Evolutionary conservation across 768 basidiomycete species (phyloP).

Genomic region (Russula lepida): DNA sequence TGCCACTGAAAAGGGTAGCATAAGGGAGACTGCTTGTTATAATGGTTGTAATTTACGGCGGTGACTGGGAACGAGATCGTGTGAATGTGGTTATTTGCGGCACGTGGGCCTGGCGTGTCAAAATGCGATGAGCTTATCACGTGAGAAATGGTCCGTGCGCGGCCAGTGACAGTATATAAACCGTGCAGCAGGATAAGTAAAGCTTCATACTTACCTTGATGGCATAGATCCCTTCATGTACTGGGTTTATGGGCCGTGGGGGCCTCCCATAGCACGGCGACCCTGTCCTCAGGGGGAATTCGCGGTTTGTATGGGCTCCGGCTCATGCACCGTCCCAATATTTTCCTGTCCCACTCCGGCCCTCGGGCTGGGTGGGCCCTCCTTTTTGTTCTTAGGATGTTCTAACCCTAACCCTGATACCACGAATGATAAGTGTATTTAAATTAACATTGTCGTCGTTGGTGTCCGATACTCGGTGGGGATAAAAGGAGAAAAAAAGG

Average conservation of each 20-base stretch:
- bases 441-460: background rate
- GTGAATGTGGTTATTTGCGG: background rate
- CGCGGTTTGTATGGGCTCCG: conserved; percentile 42
- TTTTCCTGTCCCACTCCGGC: conserved; percentile 66
- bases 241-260: conserved; percentile 24
- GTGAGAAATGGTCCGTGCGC: conserved; percentile 17
- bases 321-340: conserved; percentile 74
- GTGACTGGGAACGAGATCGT: too few species aligned
- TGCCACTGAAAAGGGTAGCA: too few species aligned
- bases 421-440: background rate
- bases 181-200: fast-evolving
- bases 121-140: background rate
- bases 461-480: background rate
- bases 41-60: background rate
- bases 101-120: background rate
- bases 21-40: background rate
- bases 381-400: conserved; percentile 23
- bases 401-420: conserved; percentile 14
- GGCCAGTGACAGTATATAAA: background rate
- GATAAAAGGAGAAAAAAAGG: background rate
- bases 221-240: conserved; percentile 25
- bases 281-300: conserved; percentile 24
- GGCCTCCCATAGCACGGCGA: conserved; percentile 26
- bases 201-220: conserved; percentile 26
- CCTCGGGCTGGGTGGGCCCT: conserved; percentile 28